phyloP scores from a whole-genome alignment of 345 rosid genomes.

The Tarenaya hassleriana region DNA sequence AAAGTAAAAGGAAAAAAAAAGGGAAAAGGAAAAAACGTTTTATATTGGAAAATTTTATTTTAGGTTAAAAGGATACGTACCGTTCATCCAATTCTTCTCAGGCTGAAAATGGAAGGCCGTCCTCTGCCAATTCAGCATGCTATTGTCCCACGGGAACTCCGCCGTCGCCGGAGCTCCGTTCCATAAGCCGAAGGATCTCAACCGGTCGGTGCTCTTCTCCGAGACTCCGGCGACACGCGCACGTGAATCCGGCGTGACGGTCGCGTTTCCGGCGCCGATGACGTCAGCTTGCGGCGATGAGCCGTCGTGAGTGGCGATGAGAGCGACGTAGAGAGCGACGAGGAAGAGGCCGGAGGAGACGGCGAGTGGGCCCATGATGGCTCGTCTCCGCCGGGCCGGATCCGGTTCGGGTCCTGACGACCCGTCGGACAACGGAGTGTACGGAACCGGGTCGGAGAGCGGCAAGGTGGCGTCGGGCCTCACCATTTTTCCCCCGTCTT shows the following conservation, averaged over 20 bases:
- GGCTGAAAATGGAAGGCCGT: slow-evolving; percentile 91
- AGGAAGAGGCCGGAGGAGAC: slow-evolving; percentile 27
- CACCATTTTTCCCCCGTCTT: slow-evolving; percentile 20
- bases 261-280: background rate
- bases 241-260: slow-evolving; percentile 29
- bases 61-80: slow-evolving; percentile 34
- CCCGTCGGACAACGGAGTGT: slow-evolving; percentile 17
- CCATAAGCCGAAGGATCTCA: slow-evolving; percentile 24
- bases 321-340: slow-evolving; percentile 25
- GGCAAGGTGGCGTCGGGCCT: slow-evolving; percentile 27
- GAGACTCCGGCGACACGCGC: slow-evolving; percentile 65
- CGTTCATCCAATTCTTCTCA: slow-evolving; percentile 88
- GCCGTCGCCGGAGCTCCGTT: slow-evolving; percentile 7
- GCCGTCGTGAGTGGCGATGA: slow-evolving; percentile 25
- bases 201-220: slow-evolving; percentile 47
- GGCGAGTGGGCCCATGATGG: slow-evolving; percentile 29
- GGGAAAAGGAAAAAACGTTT: background rate
- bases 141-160: slow-evolving; percentile 69
- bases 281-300: slow-evolving; percentile 20
- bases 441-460: slow-evolving; percentile 22
- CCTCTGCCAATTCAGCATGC: slow-evolving; percentile 85
- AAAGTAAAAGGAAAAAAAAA: slow-evolving; percentile 12
- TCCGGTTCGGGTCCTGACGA: slow-evolving; percentile 27
- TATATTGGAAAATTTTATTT: background rate
- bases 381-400: slow-evolving; percentile 16